Percentiles rank a stretch among this genome's conserved stretches.
Conservation (phyloP, 805 yeast genomes). For the Komagataella pastoris region DNA sequence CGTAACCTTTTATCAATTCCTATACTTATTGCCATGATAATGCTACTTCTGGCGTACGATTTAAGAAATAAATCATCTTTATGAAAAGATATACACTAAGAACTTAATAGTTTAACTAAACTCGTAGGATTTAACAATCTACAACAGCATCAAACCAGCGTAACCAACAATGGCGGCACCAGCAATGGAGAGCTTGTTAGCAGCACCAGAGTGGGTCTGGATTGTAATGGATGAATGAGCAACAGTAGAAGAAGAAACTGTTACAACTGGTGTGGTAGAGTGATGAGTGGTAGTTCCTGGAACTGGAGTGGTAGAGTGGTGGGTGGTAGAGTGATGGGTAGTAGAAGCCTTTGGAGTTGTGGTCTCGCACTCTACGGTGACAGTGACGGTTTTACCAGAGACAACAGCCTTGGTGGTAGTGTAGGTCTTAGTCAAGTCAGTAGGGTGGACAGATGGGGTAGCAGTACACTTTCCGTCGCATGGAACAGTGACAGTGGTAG, state of each 20-base stretch:
- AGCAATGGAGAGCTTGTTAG: slow-evolving; percentile 5
- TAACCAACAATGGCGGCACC: slow-evolving; percentile 10
- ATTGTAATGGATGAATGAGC: slow-evolving; percentile 1
- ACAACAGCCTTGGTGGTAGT: slow-evolving; percentile 4
- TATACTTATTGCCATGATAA: background rate
- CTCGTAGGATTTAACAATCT: background rate
- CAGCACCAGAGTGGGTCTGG: slow-evolving; percentile 6
- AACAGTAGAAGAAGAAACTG: background rate
- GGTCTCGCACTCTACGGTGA: slow-evolving; percentile 4
- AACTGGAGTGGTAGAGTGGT: background rate
- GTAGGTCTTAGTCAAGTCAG: slow-evolving; percentile 5
- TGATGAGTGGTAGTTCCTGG: background rate
- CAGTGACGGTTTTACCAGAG: slow-evolving; percentile 3
- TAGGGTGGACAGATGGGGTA: background rate
- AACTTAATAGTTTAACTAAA: background rate
- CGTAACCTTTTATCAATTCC: background rate
- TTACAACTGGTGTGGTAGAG: background rate
- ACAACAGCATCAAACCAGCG: slow-evolving; percentile 9
- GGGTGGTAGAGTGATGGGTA: background rate
- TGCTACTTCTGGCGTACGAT: background rate
- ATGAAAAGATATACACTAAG: background rate
- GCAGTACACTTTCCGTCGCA: slow-evolving; percentile 6
- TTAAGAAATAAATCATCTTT: background rate
- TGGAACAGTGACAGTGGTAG: slow-evolving; percentile 9
- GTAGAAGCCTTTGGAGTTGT: background rate